These are phyloP conservation scores for Marchantia polymorpha DNA, from an alignment of 225 moss, liverwort and hornwort species.

Conservation along the genomic window DNA sequence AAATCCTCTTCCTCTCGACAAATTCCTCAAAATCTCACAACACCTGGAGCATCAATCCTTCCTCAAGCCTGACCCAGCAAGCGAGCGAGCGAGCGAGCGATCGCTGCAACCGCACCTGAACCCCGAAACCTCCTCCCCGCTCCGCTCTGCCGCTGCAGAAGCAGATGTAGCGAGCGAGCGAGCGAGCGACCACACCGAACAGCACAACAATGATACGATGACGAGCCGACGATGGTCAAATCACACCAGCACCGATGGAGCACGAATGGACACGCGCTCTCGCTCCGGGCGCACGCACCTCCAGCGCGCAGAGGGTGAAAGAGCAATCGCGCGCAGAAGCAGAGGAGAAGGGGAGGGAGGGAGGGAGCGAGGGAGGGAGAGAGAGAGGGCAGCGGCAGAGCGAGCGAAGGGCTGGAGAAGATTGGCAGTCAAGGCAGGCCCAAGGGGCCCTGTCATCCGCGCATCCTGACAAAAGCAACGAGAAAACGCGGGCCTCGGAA, in stretches of 20 bases:
- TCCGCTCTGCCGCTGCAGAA: too few species aligned
- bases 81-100: too few species aligned
- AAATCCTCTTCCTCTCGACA: not conserved
- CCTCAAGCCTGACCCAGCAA: not conserved
- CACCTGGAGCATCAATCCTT: constrained; percentile 23
- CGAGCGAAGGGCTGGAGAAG: not conserved
- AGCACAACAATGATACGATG: not conserved
- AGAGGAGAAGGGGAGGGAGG: not conserved
- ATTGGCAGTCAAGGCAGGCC: constrained; percentile 5
- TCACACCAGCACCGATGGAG: not conserved
- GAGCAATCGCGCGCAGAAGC: not conserved
- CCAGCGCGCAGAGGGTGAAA: constrained; percentile 3
- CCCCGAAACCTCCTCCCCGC: not conserved
- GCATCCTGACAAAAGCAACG: not conserved
- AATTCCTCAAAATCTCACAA: constrained; percentile 7
- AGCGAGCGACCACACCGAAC: not conserved
- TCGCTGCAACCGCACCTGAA: not conserved
- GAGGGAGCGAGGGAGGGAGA: not conserved
- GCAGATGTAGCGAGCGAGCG: not conserved
- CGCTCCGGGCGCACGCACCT: constrained; percentile 10
- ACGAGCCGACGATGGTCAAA: not conserved
- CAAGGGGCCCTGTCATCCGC: too few species aligned
- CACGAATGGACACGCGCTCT: not conserved
- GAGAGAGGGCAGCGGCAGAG: not conserved
- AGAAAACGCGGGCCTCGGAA: constrained; percentile 9